Conservation (phyloP, 2,329 filamentous ascomycete genomes). For the Pseudogymnoascus sp. region DNA sequence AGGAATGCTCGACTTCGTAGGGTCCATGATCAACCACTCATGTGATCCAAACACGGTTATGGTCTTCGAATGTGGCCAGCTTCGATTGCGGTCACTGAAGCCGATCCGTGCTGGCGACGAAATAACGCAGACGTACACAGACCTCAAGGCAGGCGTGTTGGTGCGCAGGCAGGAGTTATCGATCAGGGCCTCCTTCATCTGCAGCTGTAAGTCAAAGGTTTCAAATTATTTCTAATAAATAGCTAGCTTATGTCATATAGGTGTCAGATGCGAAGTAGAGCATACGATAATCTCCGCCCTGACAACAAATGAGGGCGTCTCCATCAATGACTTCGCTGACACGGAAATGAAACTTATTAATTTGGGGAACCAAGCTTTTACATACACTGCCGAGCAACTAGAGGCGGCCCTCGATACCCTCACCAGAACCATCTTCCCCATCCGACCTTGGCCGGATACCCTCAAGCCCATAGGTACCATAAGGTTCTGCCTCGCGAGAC, state of each 20-base stretch:
- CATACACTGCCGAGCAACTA: not conserved
- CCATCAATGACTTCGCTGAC: not conserved
- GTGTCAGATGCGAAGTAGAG: not conserved
- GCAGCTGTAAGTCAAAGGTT: not conserved
- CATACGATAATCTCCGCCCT: not conserved
- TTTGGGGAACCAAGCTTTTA: not conserved
- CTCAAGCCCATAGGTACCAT: not conserved
- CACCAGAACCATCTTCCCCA: not conserved
- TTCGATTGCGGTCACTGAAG: conserved; percentile 28
- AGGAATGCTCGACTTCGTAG: conserved; percentile 25
- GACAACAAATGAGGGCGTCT: not conserved
- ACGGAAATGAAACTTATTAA: not conserved
- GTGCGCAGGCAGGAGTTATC: not conserved
- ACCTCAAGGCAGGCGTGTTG: conserved; percentile 10
- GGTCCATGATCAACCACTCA: conserved; percentile 32
- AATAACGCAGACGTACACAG: conserved; percentile 31
- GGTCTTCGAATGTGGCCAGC: conserved; percentile 29
- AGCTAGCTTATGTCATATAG: not conserved
- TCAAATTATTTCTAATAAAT: not conserved
- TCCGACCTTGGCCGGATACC: not conserved
- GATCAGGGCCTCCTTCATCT: not conserved
- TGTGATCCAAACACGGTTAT: conserved; percentile 32
- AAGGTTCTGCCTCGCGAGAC: not conserved
- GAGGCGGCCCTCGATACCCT: not conserved
- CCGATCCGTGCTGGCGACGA: conserved; percentile 31